Base-by-base conservation (phyloP, 345 rosid species). In the Murraya koenigii region DNA sequence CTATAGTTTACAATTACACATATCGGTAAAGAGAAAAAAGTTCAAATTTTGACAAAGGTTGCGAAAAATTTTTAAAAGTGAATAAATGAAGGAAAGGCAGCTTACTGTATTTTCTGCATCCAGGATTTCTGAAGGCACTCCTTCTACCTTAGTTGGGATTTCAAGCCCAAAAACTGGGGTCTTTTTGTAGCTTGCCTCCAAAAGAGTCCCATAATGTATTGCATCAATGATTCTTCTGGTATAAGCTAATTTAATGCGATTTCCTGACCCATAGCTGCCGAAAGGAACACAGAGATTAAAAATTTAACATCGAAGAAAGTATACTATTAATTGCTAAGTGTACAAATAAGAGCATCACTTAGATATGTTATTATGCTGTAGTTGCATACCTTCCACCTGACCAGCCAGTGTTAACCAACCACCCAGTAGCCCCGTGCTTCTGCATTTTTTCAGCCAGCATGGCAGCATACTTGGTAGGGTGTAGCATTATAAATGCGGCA, bases 371-470 rank as follows among this genome's bases (percentile, higher is more conserved):
- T 9, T 26, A 10, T 28, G 19, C 55, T 41, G 23, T 61, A 2
- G 62, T 26, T 36, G 6, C 49, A 23, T 87, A 90, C 99, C 99
- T 92, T 82, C 99, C 99, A 72, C 95, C 97, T 0, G 97, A 93
- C 99, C 98, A 95, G 74, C 98, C 97, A 6, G 98, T 95, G 87
- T 95, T 95, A 66, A 95, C 93, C 0, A 95, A 96, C 98, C 99
- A 95, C 11, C 93, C 97, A 2, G 98, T 90, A 25, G 99, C 91
- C 22, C 98, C 98, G 64, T 92, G 96, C 75, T 86, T 82, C 86
- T 88, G 83, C 98, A 95, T 95, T 87, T 93, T n/a, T 82, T 95
- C 93, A 7, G 96, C 92, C 67, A 93, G 86, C 98, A 93, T 93
- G 69, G 96, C 97, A 10, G 97, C 99, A 74, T 93, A 92, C 85